Base-by-base conservation (phyloP, 176 grass and related monocot genomes). In the Hsuehochloa calcarea region DNA sequence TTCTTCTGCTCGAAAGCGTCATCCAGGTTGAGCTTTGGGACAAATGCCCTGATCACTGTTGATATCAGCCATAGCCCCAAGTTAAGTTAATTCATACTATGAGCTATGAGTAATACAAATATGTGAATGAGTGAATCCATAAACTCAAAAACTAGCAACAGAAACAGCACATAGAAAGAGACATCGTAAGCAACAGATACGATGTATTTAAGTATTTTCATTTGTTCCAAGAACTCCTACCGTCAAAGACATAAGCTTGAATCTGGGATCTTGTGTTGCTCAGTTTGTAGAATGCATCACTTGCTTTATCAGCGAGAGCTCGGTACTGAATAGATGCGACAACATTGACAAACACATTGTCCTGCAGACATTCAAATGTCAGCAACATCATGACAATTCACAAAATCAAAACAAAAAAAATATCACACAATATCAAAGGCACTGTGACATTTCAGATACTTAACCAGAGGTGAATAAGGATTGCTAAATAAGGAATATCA, bases 301-400 rank as follows among this genome's bases (percentile, higher is more conserved):
- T 90, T 46, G 92, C 94, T 41, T 94, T 94, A 67, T 78, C 81
- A 84, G 90, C 25, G 62, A 97, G 81, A 76, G 90, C 90, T 14
- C 88, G 88, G 67, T 97, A 97, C 84, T 97, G 92, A 19, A 97
- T 74, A 12, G 94, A 97, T 59, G 94, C 94, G 5, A 97, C 94
- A 25, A 94, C 94, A 73, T 88, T 97, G 13, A 97, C 94, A 77
- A 97, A 97, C 31, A 97, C 94, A 55, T 94, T 97, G 80, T 97
- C 94, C 94, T 97, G 83, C 35, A 84, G 29, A 84, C 0, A 65
- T 20, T 55, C 69, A 70, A 62, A 80, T 72, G 65, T 80, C 56
- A 89, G 70, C 20, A 26, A 75, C 55, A 27, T 9, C 74, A 61
- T 15, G 5, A 8, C 15, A 63, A 75, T 31, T 77, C 3, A 26